Evolutionary conservation across 2,329 filamentous ascomycete species (phyloP).

Genomic region (Periconia sp.): DNA sequence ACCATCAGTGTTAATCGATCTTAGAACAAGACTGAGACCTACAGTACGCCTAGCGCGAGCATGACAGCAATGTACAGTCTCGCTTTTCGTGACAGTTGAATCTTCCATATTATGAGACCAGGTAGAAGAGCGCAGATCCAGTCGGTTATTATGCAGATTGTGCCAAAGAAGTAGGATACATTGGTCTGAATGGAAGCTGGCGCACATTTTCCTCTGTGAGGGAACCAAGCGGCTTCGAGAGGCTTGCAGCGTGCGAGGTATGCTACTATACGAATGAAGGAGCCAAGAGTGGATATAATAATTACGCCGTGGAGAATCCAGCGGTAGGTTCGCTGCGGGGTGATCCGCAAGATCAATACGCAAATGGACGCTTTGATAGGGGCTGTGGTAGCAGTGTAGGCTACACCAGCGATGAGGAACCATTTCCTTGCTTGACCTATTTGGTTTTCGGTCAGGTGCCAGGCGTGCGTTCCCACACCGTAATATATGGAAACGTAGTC

Average conservation of each 20-base stretch:
- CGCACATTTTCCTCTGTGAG: constrained; percentile 2
- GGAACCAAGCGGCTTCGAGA: constrained; percentile 13
- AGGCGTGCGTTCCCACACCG: constrained; percentile 3
- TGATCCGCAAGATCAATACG: constrained; percentile 3
- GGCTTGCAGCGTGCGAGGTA: constrained; percentile 12
- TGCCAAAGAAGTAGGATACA: constrained; percentile 43
- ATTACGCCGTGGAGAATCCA: constrained; percentile 4
- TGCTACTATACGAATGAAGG: neutral
- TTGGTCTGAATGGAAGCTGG: constrained; percentile 21
- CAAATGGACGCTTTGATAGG: constrained; percentile 5
- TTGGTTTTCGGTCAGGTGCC: neutral
- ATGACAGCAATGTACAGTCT: constrained; percentile 46
- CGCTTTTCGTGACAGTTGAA: constrained; percentile 45
- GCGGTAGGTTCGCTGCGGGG: neutral
- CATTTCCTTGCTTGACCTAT: too few species aligned
- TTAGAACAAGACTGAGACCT: constrained; percentile 18
- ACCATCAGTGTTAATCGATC: neutral
- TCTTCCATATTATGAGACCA: constrained; percentile 44
- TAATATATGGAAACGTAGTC: constrained; percentile 5
- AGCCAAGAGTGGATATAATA: neutral
- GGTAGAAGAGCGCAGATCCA: constrained; percentile 40
- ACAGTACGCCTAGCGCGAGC: constrained; percentile 47
- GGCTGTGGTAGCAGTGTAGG: constrained; percentile 2
- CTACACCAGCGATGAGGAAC: neutral
- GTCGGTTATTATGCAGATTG: constrained; percentile 40